These are phyloP conservation scores for Zopfia rhizophila DNA, from an alignment of 2,329 filamentous ascomycete species.

Conservation along the genomic window DNA sequence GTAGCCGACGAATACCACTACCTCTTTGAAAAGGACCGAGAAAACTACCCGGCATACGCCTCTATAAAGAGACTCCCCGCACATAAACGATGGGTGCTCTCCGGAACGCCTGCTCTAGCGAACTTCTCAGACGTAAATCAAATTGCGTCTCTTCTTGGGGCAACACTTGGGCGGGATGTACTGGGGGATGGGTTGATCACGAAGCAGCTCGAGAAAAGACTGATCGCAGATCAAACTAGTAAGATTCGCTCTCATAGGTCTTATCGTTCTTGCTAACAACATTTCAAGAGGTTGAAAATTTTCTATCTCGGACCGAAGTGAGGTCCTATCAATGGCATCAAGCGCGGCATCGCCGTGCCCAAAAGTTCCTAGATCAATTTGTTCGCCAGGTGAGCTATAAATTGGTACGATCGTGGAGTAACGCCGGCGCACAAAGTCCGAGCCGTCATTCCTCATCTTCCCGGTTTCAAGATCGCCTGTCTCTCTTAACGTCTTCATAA, in stretches of 20 bases:
- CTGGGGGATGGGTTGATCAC: conserved; percentile 58
- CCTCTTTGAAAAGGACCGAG: conserved; percentile 50
- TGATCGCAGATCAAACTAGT: conserved; percentile 41
- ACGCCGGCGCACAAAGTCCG: too few relatives aligned
- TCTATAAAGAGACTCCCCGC: conserved; percentile 60
- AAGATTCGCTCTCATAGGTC: background rate
- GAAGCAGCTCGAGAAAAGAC: conserved; percentile 56
- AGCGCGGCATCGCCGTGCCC: conserved; percentile 62
- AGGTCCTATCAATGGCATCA: conserved; percentile 64
- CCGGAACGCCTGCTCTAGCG: conserved; percentile 68
- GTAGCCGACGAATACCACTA: conserved; percentile 75
- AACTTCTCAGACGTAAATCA: conserved; percentile 69
- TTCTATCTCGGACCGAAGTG: conserved; percentile 62
- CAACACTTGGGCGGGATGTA: conserved; percentile 66
- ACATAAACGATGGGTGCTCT: conserved; percentile 69
- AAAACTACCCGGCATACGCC: conserved; percentile 34
- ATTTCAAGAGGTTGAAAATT: conserved; percentile 66
- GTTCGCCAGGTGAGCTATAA: conserved; percentile 58
- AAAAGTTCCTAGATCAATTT: conserved; percentile 65
- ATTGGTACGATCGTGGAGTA: conserved; percentile 56
- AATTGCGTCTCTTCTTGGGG: conserved; percentile 66
- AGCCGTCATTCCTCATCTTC: too few relatives aligned
- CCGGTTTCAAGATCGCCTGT: too few relatives aligned
- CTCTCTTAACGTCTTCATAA: too few relatives aligned
- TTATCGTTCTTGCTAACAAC: conserved; percentile 48